Percentiles rank a stretch among this genome's conserved stretches.
These are phyloP conservation scores for Leccinellum rugosiceps DNA, from an alignment of 768 basidiomycete genomes.

Conservation along the genomic window DNA sequence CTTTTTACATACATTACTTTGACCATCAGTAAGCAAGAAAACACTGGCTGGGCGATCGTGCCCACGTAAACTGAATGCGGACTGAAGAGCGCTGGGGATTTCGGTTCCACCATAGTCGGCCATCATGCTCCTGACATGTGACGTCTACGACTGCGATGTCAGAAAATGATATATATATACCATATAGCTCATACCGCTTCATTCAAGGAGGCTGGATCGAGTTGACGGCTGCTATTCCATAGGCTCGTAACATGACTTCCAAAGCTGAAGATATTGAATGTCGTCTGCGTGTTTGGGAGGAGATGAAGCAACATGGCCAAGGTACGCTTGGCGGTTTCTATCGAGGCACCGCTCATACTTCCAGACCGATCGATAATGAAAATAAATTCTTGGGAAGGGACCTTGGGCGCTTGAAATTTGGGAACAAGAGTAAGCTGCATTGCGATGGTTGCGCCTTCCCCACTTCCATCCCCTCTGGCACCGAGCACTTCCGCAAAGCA, in stretches of 20 bases:
- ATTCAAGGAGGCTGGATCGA: conserved; percentile 29
- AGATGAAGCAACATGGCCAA: conserved; percentile 46
- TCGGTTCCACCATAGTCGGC: conserved; percentile 54
- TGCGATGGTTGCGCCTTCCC: conserved; percentile 35
- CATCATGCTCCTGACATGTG: conserved; percentile 37
- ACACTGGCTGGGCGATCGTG: conserved; percentile 41
- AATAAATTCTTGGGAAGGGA: conserved; percentile 51
- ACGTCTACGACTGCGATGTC: conserved; percentile 30
- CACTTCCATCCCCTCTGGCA: conserved; percentile 1
- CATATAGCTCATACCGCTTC: conserved; percentile 33
- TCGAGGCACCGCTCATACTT: conserved; percentile 44
- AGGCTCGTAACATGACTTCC: conserved; percentile 31
- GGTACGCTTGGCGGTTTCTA: conserved; percentile 47
- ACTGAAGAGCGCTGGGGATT: conserved; percentile 39
- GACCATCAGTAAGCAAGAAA: conserved; percentile 61
- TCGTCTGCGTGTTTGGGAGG: conserved; percentile 40
- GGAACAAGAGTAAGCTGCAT: conserved; percentile 57
- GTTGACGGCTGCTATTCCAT: conserved; percentile 35
- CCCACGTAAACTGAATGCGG: conserved; percentile 36
- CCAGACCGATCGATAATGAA: conserved; percentile 60
- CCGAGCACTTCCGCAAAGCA: conserved; percentile 51
- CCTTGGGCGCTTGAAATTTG: conserved; percentile 41
- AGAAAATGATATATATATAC: conserved; percentile 1
- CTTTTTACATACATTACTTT: conserved; percentile 29
- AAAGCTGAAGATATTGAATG: conserved; percentile 61